phyloP scores from a whole-genome alignment of 805 yeast species.

The Lipomyces orientalis region DNA sequence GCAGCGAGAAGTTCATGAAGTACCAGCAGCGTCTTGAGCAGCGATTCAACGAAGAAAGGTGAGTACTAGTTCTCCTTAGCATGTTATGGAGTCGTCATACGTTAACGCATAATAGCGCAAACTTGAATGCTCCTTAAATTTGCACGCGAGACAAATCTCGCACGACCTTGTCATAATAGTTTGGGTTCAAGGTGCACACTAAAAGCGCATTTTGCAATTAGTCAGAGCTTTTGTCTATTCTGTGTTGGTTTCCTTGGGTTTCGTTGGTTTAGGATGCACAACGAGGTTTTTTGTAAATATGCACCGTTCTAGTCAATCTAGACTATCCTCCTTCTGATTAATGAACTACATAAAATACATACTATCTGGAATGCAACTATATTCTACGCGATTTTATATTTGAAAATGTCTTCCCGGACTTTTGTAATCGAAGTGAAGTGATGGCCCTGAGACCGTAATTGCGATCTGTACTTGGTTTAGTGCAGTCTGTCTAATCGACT shows the following conservation, averaged over 20 bases:
- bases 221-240: neutral
- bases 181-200: neutral
- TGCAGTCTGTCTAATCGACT: too few species aligned
- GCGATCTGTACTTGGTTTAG: too few species aligned
- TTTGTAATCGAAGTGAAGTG: neutral
- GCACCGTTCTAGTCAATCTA: neutral
- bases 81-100: neutral
- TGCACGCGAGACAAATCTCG: neutral
- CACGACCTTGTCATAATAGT: neutral
- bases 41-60: constrained; percentile 98
- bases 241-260: neutral
- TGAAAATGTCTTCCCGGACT: neutral
- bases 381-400: neutral
- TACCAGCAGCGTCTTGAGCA: constrained; percentile 98
- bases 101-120: constrained; percentile 2
- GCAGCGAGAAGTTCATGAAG: constrained; percentile 96
- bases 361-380: too few species aligned
- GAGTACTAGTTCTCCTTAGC: constrained; percentile 15
- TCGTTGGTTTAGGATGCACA: neutral
- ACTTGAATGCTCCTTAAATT: constrained; percentile 1
- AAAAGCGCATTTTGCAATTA: neutral
- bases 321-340: neutral
- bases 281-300: neutral
- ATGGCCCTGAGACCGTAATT: too few species aligned
- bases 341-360: neutral